Evolutionary conservation across 306 rosid species (phyloP), one percentile per base, ranked within the genome.

Genomic region (Hylodesmum podocarpum): DNA sequence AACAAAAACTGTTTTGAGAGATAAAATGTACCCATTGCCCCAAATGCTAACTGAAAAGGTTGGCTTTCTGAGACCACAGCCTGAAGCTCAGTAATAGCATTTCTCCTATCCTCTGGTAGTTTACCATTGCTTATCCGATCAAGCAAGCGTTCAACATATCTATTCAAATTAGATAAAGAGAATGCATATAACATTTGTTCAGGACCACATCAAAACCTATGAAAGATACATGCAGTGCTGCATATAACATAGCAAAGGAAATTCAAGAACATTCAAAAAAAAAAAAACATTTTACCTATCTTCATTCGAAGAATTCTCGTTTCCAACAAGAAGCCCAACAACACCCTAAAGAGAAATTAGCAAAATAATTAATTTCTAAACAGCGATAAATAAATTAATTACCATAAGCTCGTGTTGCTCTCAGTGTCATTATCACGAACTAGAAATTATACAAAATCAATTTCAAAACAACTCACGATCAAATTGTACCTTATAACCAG

Each of bases 101-200:
- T 82, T 76, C 97, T 94, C 83, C 97, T 82, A 58, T 94, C 98
- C 49, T 94, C 98, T 1, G 93, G 84, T 63, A 91, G 82, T 82
- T 94, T 88, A 37, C 98, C 98, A 79, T 94, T 94, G 93, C 88
- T 94, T 72, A 94, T 86, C 28, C 98, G 93, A 76, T 89, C 96
- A 57, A 94, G 94, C 85, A 94, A 89, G 37, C 97, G 91, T 75
- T 91, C 97, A 46, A 94, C 89, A 41, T 94, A 90, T 82, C 98
- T 95, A 80, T 70, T 18, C 58, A 75, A 13, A 53, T 64, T 71
- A 61, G 10, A 28, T 72, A 82, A 19, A 75, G 41, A 58, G 41
- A 61, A 61, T 31, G 54, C 9, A 50, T 15, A 39, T 46, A n/a
- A n/a, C 28, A 70, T 46, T 29, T 29, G n/a, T 21, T 65, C 67